phyloP scores from a whole-genome alignment of 495 filamentous ascomycete species.

The Penicillium diatomitis region DNA sequence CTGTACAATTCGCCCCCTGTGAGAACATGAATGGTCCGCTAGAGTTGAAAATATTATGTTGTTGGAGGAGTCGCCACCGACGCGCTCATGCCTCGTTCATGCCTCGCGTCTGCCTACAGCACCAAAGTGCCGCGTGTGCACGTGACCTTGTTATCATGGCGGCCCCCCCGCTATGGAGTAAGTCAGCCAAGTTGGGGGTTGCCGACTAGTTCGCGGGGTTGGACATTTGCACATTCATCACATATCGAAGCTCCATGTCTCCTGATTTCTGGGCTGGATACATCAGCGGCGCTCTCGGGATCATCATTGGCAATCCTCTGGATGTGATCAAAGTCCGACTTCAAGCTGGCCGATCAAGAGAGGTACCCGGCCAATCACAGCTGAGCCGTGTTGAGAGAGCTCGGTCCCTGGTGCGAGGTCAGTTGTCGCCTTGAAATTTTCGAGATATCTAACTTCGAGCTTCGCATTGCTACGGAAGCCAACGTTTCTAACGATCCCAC shows the following conservation, averaged over 20 bases:
- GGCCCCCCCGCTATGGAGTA: slow-evolving; percentile 5
- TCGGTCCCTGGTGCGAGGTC: slow-evolving; percentile 42
- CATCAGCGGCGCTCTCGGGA: slow-evolving; percentile 70
- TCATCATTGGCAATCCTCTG: slow-evolving; percentile 80
- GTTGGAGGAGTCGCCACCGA: slow-evolving; percentile 6
- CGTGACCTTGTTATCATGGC: slow-evolving; percentile 12
- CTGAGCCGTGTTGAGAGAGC: slow-evolving; percentile 33
- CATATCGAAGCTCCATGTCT: slow-evolving; percentile 44
- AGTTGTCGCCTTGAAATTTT: neutral
- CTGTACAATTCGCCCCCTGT: slow-evolving; percentile 6
- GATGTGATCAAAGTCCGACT: slow-evolving; percentile 78
- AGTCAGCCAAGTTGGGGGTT: neutral
- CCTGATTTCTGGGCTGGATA: slow-evolving; percentile 86
- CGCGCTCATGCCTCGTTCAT: slow-evolving; percentile 21
- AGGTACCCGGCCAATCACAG: slow-evolving; percentile 14
- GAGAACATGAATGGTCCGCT: neutral
- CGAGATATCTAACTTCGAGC: neutral
- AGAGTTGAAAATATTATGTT: neutral
- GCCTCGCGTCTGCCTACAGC: slow-evolving; percentile 19
- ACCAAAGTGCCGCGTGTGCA: slow-evolving; percentile 33
- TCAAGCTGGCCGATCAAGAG: slow-evolving; percentile 47
- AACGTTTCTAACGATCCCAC: neutral
- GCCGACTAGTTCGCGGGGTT: neutral
- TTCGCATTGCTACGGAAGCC: too few species aligned
- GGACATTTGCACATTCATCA: neutral